phyloP scores from a whole-genome alignment of 179 eudicot genomes.

The Corrigiola litoralis region DNA sequence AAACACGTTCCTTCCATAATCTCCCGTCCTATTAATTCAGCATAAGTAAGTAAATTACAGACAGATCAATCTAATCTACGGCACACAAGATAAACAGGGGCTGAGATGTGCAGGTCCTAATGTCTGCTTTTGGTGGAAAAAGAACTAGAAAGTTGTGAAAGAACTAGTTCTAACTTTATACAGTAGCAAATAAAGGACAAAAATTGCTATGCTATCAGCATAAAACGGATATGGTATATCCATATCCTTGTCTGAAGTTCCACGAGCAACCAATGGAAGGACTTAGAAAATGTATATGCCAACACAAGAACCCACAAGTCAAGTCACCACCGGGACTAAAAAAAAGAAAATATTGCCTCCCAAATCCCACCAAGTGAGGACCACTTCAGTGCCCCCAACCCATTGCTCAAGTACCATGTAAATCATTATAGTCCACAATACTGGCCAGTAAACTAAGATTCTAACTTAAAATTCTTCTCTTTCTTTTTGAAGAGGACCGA shows the following conservation, averaged over 20 bases:
- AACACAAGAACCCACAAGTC: not conserved
- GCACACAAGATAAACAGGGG: too few relatives aligned
- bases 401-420: not conserved
- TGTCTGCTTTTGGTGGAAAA: not conserved
- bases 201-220: not conserved
- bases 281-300: not conserved
- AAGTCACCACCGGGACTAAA: not conserved
- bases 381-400: not conserved
- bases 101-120: too few relatives aligned
- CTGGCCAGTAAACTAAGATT: not conserved
- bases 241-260: not conserved
- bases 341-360: not conserved
- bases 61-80: too few relatives aligned
- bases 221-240: not conserved
- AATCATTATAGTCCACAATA: not conserved
- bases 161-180: not conserved
- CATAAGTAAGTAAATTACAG: not conserved
- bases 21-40: conserved; percentile 48
- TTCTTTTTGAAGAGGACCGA: too few relatives aligned
- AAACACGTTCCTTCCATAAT: conserved; percentile 62
- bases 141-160: not conserved
- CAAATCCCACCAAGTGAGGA: not conserved
- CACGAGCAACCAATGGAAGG: not conserved
- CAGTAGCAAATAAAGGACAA: not conserved
- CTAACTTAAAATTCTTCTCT: too few relatives aligned